These are phyloP conservation scores for Arthroderma sp. DNA, from an alignment of 2,329 filamentous ascomycete genomes.

Conservation along the genomic window DNA sequence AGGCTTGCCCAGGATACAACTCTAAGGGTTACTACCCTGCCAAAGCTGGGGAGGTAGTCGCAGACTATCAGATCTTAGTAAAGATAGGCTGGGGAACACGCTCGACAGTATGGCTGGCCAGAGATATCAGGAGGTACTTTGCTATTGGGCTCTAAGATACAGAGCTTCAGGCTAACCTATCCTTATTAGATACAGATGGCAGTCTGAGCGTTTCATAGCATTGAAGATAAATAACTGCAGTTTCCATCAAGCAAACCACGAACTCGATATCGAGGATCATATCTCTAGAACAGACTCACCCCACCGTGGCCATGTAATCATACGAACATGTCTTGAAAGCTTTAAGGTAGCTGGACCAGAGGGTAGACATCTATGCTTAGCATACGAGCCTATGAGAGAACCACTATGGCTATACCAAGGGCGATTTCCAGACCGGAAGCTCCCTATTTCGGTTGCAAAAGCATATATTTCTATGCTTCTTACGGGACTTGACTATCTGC, in stretches of 20 bases:
- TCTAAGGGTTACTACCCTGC: constrained; percentile 10
- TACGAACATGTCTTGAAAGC: constrained; percentile 20
- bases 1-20: constrained; percentile 7
- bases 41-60: constrained; percentile 9
- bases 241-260: constrained; percentile 5
- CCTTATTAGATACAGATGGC: constrained; percentile 6
- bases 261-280: constrained; percentile 20
- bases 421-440: constrained; percentile 15
- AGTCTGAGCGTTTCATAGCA: neutral
- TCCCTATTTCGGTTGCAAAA: constrained; percentile 20
- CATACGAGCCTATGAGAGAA: constrained; percentile 25
- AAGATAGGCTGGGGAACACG: constrained; percentile 12
- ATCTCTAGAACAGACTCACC: constrained; percentile 17
- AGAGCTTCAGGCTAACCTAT: neutral
- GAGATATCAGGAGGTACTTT: constrained; percentile 8
- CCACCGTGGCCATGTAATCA: constrained; percentile 19
- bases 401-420: constrained; percentile 22
- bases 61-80: constrained; percentile 10
- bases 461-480: constrained; percentile 24
- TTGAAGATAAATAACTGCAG: neutral
- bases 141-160: neutral
- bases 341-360: constrained; percentile 17
- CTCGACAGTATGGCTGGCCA: constrained; percentile 14
- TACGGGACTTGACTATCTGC: constrained; percentile 29
- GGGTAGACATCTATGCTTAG: constrained; percentile 24